Evolutionary conservation across 169 alveolate genomes (phyloP), one percentile per base, ranked within the genome.

Genomic region (Eimeria tenella): DNA sequence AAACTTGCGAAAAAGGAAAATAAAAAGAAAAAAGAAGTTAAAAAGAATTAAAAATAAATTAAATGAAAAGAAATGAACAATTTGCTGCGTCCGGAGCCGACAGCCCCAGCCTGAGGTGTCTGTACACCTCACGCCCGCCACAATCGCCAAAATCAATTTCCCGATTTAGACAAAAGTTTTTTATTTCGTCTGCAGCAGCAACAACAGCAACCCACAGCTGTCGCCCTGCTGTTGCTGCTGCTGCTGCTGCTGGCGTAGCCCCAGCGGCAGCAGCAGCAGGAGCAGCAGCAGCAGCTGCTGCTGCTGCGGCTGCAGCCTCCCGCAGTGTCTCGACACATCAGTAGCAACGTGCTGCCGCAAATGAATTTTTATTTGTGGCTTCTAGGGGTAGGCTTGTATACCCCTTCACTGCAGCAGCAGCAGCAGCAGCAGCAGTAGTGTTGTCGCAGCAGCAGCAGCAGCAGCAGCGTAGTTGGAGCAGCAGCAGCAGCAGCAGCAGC

Each of bases 401-500:
- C 68, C 11, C 74, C 21, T 9, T 25, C 17, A 25, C 74, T 19
- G 23, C 74, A 63, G n/a, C 74, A 10, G 74, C 74, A 63, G 74
- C 74, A 63, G 74, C 74, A 63, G 74, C 74, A 63, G 23, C 74
- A 63, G 74, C 74, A 63, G 74, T 6, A 15, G 74, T 4, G 74
- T 63, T 25, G 10, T 13, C 74, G 74, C 74, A 63, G 74, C 74
- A 63, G 17, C n/a, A 23, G n/a, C 23, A 63, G 74, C 74, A 63
- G 74, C 74, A 63, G 74, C 13, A 63, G 74, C 74, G 42, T 31
- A 31, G 42, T 31, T 31, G 42, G 42, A 63, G 74, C 74, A 63
- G 74, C 74, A 63, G 23, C 74, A 63, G 74, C 74, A 10, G 74
- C 74, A 63, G n/a, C 74, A 63, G 74, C 74, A 63, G 23, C 74